Evolutionary conservation across 1,284 basidiomycete species (phyloP).

Genomic region (Leccinum holopus): DNA sequence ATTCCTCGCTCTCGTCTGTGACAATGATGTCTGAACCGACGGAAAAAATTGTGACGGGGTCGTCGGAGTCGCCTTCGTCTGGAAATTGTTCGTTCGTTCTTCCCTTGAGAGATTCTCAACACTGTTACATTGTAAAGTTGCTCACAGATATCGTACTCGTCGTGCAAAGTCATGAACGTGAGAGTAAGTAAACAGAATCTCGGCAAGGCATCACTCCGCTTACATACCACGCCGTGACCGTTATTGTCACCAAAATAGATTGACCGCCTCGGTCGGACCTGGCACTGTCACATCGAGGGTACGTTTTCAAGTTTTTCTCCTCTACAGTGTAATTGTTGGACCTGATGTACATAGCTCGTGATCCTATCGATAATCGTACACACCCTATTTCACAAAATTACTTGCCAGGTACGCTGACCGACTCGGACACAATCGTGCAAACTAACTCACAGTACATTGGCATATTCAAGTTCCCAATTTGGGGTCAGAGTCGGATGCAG

Average conservation of each 20-base stretch:
- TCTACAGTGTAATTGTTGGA: too few relatives aligned
- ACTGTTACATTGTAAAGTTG: not conserved
- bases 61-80: conserved; percentile 11
- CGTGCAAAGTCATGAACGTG: conserved; percentile 16
- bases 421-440: not conserved
- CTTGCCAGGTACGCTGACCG: not conserved
- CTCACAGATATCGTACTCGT: conserved; percentile 24
- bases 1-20: conserved; percentile 12
- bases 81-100: conserved; percentile 8
- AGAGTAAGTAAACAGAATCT: not conserved
- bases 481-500: not conserved
- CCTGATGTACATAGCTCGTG: too few relatives aligned
- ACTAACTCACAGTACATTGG: not conserved
- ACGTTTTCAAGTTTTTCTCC: not conserved
- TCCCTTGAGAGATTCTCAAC: not conserved
- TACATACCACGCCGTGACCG: too few relatives aligned
- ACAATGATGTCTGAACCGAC: conserved; percentile 9
- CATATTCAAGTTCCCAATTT: not conserved
- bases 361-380: not conserved
- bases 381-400: not conserved
- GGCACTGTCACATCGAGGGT: too few relatives aligned
- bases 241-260: too few relatives aligned
- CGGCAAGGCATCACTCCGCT: too few relatives aligned
- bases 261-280: too few relatives aligned
- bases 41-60: not conserved